These are phyloP conservation scores for Fusarium sp. DNA, from an alignment of 2,329 filamentous ascomycete genomes.

Conservation along the genomic window DNA sequence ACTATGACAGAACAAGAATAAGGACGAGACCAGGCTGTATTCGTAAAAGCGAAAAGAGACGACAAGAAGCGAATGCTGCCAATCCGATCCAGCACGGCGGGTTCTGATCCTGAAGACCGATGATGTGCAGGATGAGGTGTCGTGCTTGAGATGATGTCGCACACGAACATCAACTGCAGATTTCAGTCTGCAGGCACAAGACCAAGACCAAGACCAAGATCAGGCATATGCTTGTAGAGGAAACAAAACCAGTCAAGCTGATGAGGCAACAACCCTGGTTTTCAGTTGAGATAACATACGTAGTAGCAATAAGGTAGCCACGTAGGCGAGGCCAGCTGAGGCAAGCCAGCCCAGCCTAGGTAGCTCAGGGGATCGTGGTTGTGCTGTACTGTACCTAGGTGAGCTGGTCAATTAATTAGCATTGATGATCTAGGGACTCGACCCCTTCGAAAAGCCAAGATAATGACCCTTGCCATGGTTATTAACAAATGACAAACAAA, in stretches of 20 bases:
- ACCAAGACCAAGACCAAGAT: slow-evolving; percentile 11
- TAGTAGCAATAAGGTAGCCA: slow-evolving; percentile 6
- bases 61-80: slow-evolving; percentile 21
- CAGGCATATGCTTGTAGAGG: slow-evolving; percentile 15
- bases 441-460: slow-evolving; percentile 4
- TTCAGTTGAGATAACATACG: slow-evolving; percentile 31
- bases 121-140: slow-evolving; percentile 48
- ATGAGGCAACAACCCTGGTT: slow-evolving; percentile 24
- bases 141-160: slow-evolving; percentile 42
- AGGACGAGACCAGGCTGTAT: slow-evolving; percentile 16
- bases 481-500: slow-evolving; percentile 13
- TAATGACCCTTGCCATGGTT: slow-evolving; percentile 1
- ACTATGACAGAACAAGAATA: slow-evolving; percentile 28
- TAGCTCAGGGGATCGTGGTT: background rate
- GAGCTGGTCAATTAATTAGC: slow-evolving; percentile 4
- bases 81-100: slow-evolving; percentile 21
- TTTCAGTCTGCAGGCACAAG: slow-evolving; percentile 38
- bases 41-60: slow-evolving; percentile 36
- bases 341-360: slow-evolving; percentile 17
- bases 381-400: background rate
- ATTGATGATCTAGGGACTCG: background rate
- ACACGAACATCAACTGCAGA: slow-evolving; percentile 37
- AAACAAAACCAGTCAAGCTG: slow-evolving; percentile 13
- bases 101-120: slow-evolving; percentile 27
- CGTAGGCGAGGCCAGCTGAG: slow-evolving; percentile 31